These are phyloP conservation scores for Berkeleyomyces basicola DNA, from an alignment of 2,329 filamentous ascomycete species.

Conservation along the genomic window DNA sequence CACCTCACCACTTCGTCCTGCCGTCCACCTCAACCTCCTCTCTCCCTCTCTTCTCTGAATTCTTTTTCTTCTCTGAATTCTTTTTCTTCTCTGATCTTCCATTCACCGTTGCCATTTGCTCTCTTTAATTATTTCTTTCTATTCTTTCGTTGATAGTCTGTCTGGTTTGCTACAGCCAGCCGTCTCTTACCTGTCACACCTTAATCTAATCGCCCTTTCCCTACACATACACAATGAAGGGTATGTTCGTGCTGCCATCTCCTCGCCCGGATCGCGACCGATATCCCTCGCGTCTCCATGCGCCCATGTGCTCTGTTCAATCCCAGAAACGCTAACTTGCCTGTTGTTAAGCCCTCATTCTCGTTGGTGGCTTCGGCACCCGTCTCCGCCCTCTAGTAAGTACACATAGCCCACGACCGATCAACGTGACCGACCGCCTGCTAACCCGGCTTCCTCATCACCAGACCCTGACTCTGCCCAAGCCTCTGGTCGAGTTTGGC, in stretches of 20 bases:
- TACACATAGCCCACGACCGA: slow-evolving; percentile 5
- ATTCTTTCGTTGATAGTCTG: slow-evolving; percentile 1
- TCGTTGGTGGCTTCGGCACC: slow-evolving; percentile 97
- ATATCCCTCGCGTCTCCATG: background rate
- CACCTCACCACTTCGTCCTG: slow-evolving; percentile 12
- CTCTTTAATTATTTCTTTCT: slow-evolving; percentile 7
- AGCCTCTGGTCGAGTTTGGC: slow-evolving; percentile 88
- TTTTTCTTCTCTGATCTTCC: background rate
- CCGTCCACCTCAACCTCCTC: slow-evolving; percentile 5
- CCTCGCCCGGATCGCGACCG: background rate
- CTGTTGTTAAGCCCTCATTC: slow-evolving; percentile 62
- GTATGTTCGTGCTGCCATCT: slow-evolving; percentile 15
- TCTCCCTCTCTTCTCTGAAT: slow-evolving; percentile 7
- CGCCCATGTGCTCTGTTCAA: background rate
- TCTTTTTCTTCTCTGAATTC: slow-evolving; percentile 10
- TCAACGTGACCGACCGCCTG: background rate
- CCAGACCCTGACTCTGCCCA: slow-evolving; percentile 89
- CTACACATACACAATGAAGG: slow-evolving; percentile 22
- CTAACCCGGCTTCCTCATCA: slow-evolving; percentile 12
- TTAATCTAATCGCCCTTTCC: slow-evolving; percentile 11
- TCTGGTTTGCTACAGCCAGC: slow-evolving; percentile 7
- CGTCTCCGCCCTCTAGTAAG: slow-evolving; percentile 87
- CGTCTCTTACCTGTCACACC: slow-evolving; percentile 4
- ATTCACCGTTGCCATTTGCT: slow-evolving; percentile 2
- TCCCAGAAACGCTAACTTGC: background rate